Evolutionary conservation across 768 basidiomycete genomes (phyloP).

Genomic region (Calocera viscosa): DNA sequence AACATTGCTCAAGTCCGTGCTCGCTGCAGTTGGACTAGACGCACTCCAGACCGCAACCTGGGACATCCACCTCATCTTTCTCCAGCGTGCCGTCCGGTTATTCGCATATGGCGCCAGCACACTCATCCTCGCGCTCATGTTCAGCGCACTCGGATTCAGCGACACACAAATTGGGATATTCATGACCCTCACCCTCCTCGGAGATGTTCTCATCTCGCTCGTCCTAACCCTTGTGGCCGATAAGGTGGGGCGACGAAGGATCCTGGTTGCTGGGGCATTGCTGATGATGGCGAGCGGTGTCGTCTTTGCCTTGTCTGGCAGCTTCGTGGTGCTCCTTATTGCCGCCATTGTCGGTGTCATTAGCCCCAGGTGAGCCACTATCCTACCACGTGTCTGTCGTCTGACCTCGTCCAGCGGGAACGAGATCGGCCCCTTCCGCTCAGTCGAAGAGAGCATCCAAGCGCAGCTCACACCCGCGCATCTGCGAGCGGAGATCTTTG

Average conservation of each 20-base stretch:
- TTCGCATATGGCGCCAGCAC: slow-evolving; percentile 18
- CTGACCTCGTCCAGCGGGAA: slow-evolving; percentile 8
- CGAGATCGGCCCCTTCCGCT: slow-evolving; percentile 23
- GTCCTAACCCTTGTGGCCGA: slow-evolving; percentile 22
- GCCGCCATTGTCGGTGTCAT: slow-evolving; percentile 22
- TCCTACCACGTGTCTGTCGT: background rate
- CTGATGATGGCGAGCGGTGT: slow-evolving; percentile 22
- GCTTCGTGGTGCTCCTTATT: slow-evolving; percentile 20
- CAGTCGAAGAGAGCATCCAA: slow-evolving; percentile 22
- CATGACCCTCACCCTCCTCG: slow-evolving; percentile 23
- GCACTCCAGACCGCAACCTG: slow-evolving; percentile 13
- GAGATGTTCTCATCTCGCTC: slow-evolving; percentile 23
- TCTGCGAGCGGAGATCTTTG: slow-evolving; percentile 16
- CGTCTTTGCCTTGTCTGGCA: slow-evolving; percentile 14
- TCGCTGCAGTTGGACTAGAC: slow-evolving; percentile 13
- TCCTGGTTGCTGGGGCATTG: slow-evolving; percentile 19
- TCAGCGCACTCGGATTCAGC: slow-evolving; percentile 20
- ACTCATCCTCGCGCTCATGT: slow-evolving; percentile 22
- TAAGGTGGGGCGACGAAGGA: slow-evolving; percentile 19
- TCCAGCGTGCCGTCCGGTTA: slow-evolving; percentile 18
- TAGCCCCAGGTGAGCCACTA: slow-evolving; percentile 13
- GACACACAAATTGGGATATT: slow-evolving; percentile 22
- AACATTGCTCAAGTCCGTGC: background rate
- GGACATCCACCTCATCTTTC: slow-evolving; percentile 20
- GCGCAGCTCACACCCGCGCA: slow-evolving; percentile 18